Conservation (phyloP, 2,329 filamentous ascomycete genomes). For the Dactylellina cionopaga region DNA sequence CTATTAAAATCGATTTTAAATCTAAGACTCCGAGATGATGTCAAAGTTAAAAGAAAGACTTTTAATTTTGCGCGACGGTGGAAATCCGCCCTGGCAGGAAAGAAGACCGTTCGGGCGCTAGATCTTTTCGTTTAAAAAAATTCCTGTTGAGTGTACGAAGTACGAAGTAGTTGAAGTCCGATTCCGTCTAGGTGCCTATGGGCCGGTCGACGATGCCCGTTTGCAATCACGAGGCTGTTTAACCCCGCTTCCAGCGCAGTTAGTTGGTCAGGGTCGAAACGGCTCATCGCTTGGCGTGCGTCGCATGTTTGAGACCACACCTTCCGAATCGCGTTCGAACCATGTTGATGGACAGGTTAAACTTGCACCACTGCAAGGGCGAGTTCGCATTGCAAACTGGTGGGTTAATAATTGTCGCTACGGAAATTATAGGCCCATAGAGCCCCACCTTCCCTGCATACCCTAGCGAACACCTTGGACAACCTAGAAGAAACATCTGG, state of each 20-base stretch:
- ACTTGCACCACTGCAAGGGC: conserved; percentile 9
- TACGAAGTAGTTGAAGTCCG: no score
- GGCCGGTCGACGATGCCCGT: no score
- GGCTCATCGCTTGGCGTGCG: conserved; percentile 8
- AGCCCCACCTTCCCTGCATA: conserved; percentile 13
- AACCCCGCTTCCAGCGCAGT: conserved; percentile 1
- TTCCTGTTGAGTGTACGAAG: no score
- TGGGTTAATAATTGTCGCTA: conserved; percentile 7
- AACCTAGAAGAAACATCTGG: neutral
- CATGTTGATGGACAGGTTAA: neutral
- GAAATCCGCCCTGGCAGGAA: no score
- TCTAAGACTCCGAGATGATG: no score
- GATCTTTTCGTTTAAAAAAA: no score
- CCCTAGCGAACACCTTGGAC: conserved; percentile 11
- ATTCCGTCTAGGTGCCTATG: no score
- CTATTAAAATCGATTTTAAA: no score
- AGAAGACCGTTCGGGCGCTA: no score
- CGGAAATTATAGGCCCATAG: conserved; percentile 34
- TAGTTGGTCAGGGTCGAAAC: conserved; percentile 9
- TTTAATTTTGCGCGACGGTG: no score
- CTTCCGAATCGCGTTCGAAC: conserved; percentile 36
- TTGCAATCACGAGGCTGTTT: conserved; percentile 7
- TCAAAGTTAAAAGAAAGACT: no score
- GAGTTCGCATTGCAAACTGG: neutral
- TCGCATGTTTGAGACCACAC: conserved; percentile 30